Evolutionary conservation across 2,329 filamentous ascomycete genomes (phyloP).

Genomic region (Aspergillus sp.): DNA sequence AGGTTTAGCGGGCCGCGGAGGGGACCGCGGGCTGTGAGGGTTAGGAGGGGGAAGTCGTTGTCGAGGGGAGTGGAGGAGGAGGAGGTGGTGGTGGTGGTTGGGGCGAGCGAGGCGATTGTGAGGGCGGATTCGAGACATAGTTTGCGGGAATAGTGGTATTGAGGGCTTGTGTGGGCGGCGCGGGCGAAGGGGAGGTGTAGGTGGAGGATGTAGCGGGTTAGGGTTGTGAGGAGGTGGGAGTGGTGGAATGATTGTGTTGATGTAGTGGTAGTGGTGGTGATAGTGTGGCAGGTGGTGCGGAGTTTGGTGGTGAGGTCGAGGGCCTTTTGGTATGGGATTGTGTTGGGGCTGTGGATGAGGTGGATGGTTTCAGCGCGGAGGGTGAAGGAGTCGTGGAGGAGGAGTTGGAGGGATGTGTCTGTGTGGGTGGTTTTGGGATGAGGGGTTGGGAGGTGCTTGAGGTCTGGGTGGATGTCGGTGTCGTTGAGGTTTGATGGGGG

Average conservation of each 20-base stretch:
- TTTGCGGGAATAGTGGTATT: slow-evolving; percentile 21
- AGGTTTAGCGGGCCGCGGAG: slow-evolving; percentile 26
- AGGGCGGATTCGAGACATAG: slow-evolving; percentile 23
- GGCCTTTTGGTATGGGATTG: slow-evolving; percentile 19
- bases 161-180: slow-evolving; percentile 15
- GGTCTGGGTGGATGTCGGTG: slow-evolving; percentile 24
- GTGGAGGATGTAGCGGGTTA: slow-evolving; percentile 20
- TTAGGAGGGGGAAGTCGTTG: slow-evolving; percentile 19
- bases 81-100: slow-evolving; percentile 12
- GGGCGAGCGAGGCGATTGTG: slow-evolving; percentile 20
- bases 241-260: neutral
- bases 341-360: slow-evolving; percentile 5
- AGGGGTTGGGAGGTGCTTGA: slow-evolving; percentile 8
- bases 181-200: slow-evolving; percentile 21
- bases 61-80: too few relatives aligned
- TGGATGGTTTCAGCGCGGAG: slow-evolving; percentile 13
- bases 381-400: slow-evolving; percentile 14
- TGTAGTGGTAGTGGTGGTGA: slow-evolving; percentile 1
- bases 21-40: slow-evolving; percentile 17
- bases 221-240: slow-evolving; percentile 19
- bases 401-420: slow-evolving; percentile 25
- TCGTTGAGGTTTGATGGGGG: slow-evolving; percentile 30
- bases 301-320: slow-evolving; percentile 18
- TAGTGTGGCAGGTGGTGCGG: slow-evolving; percentile 12
- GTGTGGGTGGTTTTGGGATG: slow-evolving; percentile 21